A percentile compares a stretch with the other conserved stretches of the same genome.
Evolutionary conservation across 768 basidiomycete species (phyloP).

Genomic region (Hypholoma sublateritium): DNA sequence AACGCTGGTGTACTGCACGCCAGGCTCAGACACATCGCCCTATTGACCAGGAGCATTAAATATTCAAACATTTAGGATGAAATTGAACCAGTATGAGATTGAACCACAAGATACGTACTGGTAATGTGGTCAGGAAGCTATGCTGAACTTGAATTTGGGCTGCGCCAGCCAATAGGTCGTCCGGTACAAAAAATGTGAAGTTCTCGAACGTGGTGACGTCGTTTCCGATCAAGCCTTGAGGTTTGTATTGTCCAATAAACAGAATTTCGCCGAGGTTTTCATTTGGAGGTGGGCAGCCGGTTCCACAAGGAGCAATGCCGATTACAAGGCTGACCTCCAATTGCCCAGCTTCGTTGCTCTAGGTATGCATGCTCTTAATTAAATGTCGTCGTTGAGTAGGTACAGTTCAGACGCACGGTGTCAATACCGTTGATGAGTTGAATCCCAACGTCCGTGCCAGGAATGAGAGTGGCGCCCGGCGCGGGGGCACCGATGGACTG

Average conservation of each 20-base stretch:
- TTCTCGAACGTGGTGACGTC: not conserved
- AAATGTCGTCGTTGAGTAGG: not conserved
- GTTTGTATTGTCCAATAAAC: conserved; percentile 7
- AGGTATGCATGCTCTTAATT: not conserved
- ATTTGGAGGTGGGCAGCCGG: conserved; percentile 5
- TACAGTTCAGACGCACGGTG: not conserved
- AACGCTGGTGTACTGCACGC: not conserved
- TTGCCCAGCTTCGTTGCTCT: conserved; percentile 9
- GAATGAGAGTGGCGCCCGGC: not conserved
- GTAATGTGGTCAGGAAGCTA: not conserved
- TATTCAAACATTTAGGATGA: no score
- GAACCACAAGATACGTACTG: not conserved
- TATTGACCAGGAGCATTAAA: no score
- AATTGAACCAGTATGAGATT: not conserved
- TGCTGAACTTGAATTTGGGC: conserved; percentile 6
- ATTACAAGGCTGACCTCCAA: conserved; percentile 10
- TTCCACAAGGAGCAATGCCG: conserved; percentile 6
- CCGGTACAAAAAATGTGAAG: not conserved
- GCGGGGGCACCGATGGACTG: not conserved
- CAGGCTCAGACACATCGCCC: not conserved
- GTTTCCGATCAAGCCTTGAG: not conserved
- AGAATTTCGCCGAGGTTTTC: conserved; percentile 7
- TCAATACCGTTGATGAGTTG: not conserved
- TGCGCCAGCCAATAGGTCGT: not conserved
- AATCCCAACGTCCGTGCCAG: not conserved